These are phyloP conservation scores for Lentinus tigrinus DNA, from an alignment of 768 basidiomycete genomes.

Conservation along the genomic window DNA sequence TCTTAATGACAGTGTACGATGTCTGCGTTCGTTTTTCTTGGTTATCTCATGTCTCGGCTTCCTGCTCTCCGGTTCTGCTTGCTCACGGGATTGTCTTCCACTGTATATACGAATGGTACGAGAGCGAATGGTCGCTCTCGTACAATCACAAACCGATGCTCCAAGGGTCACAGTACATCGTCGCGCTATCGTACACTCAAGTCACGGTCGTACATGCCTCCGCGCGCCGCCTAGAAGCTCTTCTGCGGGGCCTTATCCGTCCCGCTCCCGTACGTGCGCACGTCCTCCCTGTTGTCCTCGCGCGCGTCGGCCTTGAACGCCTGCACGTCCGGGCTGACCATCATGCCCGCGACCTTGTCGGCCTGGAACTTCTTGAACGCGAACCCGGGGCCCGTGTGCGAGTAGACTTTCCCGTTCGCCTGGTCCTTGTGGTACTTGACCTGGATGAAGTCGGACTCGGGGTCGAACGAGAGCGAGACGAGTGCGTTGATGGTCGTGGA, in stretches of 20 bases:
- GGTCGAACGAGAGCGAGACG: constrained; percentile 39
- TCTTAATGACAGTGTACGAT: too few relatives aligned
- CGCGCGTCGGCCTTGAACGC: constrained; percentile 21
- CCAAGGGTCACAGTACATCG: too few relatives aligned
- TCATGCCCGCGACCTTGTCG: constrained; percentile 23
- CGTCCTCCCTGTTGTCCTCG: constrained; percentile 20
- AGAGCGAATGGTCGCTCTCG: too few relatives aligned
- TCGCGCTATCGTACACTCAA: neutral
- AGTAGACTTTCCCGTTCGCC: constrained; percentile 43
- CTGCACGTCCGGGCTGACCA: constrained; percentile 26
- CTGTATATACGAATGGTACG: too few relatives aligned
- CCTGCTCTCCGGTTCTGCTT: too few relatives aligned
- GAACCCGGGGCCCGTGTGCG: constrained; percentile 40
- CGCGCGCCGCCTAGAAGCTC: constrained; percentile 1
- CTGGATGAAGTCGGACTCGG: constrained; percentile 41
- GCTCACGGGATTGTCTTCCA: too few relatives aligned
- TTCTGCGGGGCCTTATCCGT: constrained; percentile 19
- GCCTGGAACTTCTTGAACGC: constrained; percentile 42
- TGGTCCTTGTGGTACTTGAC: constrained; percentile 39
- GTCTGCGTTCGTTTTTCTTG: too few relatives aligned
- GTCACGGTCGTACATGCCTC: neutral
- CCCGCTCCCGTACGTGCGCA: constrained; percentile 19
- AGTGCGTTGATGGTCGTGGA: constrained; percentile 41
- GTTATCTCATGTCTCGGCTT: too few relatives aligned
- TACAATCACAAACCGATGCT: too few relatives aligned